Evolutionary conservation across 106 monocot genomes (phyloP).

Genomic region (Dendrobium chrysotoxum): DNA sequence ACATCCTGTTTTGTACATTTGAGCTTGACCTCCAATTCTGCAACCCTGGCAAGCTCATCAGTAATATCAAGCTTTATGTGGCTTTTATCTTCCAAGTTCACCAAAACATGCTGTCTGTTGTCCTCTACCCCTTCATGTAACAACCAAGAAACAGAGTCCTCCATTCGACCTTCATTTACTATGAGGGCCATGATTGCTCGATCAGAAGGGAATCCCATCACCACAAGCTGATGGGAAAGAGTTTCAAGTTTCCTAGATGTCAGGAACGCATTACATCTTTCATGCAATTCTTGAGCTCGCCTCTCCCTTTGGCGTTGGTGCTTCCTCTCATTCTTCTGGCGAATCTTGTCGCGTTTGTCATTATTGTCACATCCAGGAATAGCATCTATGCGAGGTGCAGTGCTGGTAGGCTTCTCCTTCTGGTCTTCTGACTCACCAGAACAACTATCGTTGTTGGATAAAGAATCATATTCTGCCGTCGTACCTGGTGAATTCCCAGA

Average conservation of each 20-base stretch:
- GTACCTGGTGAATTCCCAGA: slow-evolving; percentile 29
- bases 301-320: slow-evolving; percentile 83
- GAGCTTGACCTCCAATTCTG: slow-evolving; percentile 45
- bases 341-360: slow-evolving; percentile 87
- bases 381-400: slow-evolving; percentile 20
- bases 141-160: slow-evolving; percentile 81
- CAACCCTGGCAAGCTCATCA: slow-evolving; percentile 61
- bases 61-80: slow-evolving; percentile 73
- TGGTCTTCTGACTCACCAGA: slow-evolving; percentile 83
- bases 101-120: slow-evolving; percentile 22
- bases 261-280: slow-evolving; percentile 54
- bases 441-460: slow-evolving; percentile 73
- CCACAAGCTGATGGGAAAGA: slow-evolving; percentile 66
- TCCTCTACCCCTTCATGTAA: slow-evolving; percentile 44
- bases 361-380: slow-evolving; percentile 54
- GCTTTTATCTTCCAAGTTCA: slow-evolving; percentile 22
- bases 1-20: slow-evolving; percentile 86
- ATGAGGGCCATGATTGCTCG: slow-evolving; percentile 77
- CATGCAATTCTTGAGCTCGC: slow-evolving; percentile 77
- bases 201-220: slow-evolving; percentile 77
- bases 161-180: slow-evolving; percentile 60
- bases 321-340: slow-evolving; percentile 93
- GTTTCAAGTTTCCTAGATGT: slow-evolving; percentile 78
- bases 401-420: slow-evolving; percentile 40
- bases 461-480: slow-evolving; percentile 55